These are phyloP conservation scores for Lentinula lateritia DNA, from an alignment of 768 basidiomycete species.

Conservation along the genomic window DNA sequence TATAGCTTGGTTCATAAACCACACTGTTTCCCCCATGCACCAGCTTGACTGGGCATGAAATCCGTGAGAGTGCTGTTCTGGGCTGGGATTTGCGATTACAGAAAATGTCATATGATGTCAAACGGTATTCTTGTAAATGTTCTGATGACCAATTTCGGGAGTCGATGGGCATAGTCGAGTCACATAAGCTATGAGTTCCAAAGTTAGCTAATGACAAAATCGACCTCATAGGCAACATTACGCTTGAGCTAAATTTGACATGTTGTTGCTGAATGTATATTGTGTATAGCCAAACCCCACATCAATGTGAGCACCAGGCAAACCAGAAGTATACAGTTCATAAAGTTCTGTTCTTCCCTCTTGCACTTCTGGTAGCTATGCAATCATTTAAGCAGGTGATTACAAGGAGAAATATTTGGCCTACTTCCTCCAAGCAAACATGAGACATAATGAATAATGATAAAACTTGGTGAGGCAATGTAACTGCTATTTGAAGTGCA, in stretches of 20 bases:
- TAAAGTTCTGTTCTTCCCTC: neutral
- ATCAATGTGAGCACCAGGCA: neutral
- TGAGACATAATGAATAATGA: slow-evolving; percentile 6
- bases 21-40: slow-evolving; percentile 19
- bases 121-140: slow-evolving; percentile 4
- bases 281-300: neutral
- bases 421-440: neutral
- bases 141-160: slow-evolving; percentile 11
- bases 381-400: neutral
- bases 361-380: neutral
- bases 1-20: slow-evolving; percentile 13
- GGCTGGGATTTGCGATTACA: slow-evolving; percentile 9
- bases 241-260: neutral
- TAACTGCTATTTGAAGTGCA: slow-evolving; percentile 2
- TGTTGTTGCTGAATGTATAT: neutral
- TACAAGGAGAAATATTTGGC: neutral
- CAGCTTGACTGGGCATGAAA: slow-evolving; percentile 16
- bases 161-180: neutral
- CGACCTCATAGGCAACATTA: neutral
- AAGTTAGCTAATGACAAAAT: neutral
- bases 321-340: neutral
- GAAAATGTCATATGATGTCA: slow-evolving; percentile 14
- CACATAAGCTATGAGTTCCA: neutral
- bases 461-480: neutral
- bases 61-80: slow-evolving; percentile 9